These are phyloP conservation scores for Penicillium paradoxum DNA, from an alignment of 495 filamentous ascomycete genomes.

Conservation along the genomic window DNA sequence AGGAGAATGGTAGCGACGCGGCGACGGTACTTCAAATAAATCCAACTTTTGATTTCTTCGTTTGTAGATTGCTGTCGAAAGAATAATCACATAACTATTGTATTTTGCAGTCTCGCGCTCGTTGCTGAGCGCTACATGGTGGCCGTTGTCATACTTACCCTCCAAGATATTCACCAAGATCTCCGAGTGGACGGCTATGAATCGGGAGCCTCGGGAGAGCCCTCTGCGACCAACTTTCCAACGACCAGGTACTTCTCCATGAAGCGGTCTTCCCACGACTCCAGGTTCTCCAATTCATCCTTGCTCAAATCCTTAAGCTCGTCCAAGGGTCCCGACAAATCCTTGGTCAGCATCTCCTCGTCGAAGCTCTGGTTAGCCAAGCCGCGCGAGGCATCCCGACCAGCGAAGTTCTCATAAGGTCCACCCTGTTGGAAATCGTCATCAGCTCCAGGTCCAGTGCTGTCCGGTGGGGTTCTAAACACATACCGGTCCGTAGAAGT, in stretches of 20 bases:
- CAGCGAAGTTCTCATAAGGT: constrained; percentile 90
- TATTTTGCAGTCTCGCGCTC: neutral
- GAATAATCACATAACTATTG: neutral
- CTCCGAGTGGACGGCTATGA: constrained; percentile 13
- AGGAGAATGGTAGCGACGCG: too few relatives aligned
- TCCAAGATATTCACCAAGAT: neutral
- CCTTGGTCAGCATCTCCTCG: constrained; percentile 91
- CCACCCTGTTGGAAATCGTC: constrained; percentile 52
- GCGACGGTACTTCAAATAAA: too few relatives aligned
- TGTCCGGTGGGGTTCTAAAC: neutral
- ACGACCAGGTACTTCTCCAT: constrained; percentile 90
- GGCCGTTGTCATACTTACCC: neutral
- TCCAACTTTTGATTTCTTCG: neutral
- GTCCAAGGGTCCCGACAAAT: constrained; percentile 82
- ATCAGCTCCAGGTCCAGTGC: constrained; percentile 5
- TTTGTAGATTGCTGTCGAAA: neutral
- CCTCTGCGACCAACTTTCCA: constrained; percentile 77
- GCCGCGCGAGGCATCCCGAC: constrained; percentile 87
- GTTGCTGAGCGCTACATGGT: neutral
- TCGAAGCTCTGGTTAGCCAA: constrained; percentile 92
- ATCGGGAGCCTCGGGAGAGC: constrained; percentile 49
- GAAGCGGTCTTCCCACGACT: constrained; percentile 91
- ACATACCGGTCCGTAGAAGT: constrained; percentile 80
- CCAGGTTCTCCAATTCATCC: constrained; percentile 78
- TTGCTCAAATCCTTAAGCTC: constrained; percentile 64